A percentile compares a stretch with the other conserved stretches of the same genome.
phyloP scores from a whole-genome alignment of 208 protist species.

The Leptomonas seymouri region DNA sequence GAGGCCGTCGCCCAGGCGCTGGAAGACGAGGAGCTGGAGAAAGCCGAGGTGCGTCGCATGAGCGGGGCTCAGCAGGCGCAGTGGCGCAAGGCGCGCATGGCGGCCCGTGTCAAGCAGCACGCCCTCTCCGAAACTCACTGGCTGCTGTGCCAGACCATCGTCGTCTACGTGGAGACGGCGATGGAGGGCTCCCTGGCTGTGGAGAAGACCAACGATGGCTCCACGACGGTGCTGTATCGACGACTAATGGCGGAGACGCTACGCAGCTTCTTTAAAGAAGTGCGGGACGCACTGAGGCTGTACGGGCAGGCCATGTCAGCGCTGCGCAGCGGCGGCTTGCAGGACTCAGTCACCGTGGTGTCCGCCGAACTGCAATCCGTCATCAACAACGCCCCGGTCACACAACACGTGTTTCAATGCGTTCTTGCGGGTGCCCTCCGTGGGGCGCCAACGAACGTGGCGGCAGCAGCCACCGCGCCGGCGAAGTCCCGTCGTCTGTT shows the following conservation, averaged over 20 bases:
- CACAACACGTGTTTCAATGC: conserved; percentile 15
- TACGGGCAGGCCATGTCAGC: conserved; percentile 20
- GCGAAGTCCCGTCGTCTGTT: background rate
- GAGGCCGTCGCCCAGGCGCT: conserved; percentile 11
- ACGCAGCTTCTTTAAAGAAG: conserved; percentile 11
- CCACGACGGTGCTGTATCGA: conserved; percentile 11
- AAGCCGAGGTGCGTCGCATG: conserved; percentile 20
- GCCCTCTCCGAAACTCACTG: conserved; percentile 34
- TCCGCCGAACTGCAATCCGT: conserved; percentile 14
- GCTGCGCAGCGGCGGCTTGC: conserved; percentile 17
- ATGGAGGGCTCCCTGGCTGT: background rate
- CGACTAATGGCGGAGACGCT: conserved; percentile 14
- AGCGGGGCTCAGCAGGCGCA: conserved; percentile 18
- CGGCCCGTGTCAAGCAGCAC: conserved; percentile 13
- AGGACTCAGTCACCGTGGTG: background rate
- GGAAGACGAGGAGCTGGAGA: conserved; percentile 15
- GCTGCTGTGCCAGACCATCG: conserved; percentile 13
- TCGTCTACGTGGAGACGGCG: conserved; percentile 17
- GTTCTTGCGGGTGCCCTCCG: background rate
- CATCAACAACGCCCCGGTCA: conserved; percentile 13
- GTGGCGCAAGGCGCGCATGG: conserved; percentile 9
- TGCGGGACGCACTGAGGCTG: conserved; percentile 8
- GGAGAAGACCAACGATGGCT: background rate
- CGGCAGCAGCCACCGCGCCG: background rate
- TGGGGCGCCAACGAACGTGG: background rate